These are phyloP conservation scores for Schwanniomyces sp. DNA, from an alignment of 805 yeast genomes.

Conservation along the genomic window DNA sequence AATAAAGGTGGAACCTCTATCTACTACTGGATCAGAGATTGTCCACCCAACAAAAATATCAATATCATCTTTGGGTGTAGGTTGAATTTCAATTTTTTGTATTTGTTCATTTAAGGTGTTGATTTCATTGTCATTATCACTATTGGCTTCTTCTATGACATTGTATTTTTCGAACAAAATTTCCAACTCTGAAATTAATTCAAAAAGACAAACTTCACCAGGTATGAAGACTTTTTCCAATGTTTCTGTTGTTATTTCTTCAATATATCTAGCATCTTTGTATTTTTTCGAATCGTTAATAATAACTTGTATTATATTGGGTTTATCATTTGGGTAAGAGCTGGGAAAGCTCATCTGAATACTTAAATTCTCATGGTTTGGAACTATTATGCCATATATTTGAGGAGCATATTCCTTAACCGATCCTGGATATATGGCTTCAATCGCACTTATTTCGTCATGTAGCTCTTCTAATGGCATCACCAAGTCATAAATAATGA, in stretches of 20 bases:
- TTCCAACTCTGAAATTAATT: constrained; percentile 67
- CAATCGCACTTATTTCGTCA: constrained; percentile 80
- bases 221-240: constrained; percentile 51
- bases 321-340: constrained; percentile 64
- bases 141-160: constrained; percentile 9
- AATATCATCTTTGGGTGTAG: constrained; percentile 22
- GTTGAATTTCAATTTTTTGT: background rate
- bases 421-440: constrained; percentile 81
- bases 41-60: constrained; percentile 74
- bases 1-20: constrained; percentile 82
- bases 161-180: constrained; percentile 42
- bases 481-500: background rate
- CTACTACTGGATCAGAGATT: constrained; percentile 73
- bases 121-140: constrained; percentile 1
- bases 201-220: constrained; percentile 80
- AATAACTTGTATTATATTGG: constrained; percentile 61
- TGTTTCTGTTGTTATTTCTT: constrained; percentile 47
- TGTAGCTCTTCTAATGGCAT: constrained; percentile 46
- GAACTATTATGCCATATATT: constrained; percentile 50
- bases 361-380: constrained; percentile 59
- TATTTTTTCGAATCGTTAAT: constrained; percentile 34
- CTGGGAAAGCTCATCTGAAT: constrained; percentile 74
- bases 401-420: constrained; percentile 37
- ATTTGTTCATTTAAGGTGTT: background rate
- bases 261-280: constrained; percentile 44